phyloP scores from a whole-genome alignment of 2,329 filamentous ascomycete species.

The Fusarium torulosum region DNA sequence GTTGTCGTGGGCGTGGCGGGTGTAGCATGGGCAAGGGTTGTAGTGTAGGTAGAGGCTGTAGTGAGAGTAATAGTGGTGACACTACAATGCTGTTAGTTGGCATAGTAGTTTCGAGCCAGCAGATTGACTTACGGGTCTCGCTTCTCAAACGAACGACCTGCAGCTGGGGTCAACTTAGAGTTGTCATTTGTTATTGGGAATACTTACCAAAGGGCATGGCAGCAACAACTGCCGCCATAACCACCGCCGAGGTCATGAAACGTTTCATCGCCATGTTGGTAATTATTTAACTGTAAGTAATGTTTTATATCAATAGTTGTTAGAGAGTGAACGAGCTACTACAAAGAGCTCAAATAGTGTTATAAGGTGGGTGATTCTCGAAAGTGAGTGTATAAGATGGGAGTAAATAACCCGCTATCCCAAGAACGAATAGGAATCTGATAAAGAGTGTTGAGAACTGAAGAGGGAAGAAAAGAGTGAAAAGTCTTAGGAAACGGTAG shows the following conservation, averaged over 20 bases:
- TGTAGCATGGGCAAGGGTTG: constrained; percentile 26
- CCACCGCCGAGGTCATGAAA: constrained; percentile 45
- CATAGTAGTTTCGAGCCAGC: background rate
- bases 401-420: constrained; percentile 21
- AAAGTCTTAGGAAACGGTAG: constrained; percentile 28
- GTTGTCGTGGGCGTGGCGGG: constrained; percentile 7
- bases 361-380: constrained; percentile 19
- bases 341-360: constrained; percentile 25
- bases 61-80: constrained; percentile 35
- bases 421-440: constrained; percentile 28
- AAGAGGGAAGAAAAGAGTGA: constrained; percentile 25
- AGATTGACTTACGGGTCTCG: constrained; percentile 30
- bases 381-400: constrained; percentile 19
- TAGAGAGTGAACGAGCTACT: constrained; percentile 33
- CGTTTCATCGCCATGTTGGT: constrained; percentile 39
- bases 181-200: no score
- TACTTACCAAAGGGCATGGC: constrained; percentile 46
- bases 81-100: constrained; percentile 13
- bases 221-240: constrained; percentile 39
- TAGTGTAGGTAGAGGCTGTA: constrained; percentile 36
- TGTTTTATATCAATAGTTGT: background rate
- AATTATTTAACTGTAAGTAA: constrained; percentile 1
- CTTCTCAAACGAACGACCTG: constrained; percentile 31
- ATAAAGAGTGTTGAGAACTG: constrained; percentile 32
- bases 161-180: constrained; percentile 8